Percentiles rank a stretch among this genome's conserved stretches.
Conservation (phyloP, 306 rosid genomes). For the Vicia villosa region DNA sequence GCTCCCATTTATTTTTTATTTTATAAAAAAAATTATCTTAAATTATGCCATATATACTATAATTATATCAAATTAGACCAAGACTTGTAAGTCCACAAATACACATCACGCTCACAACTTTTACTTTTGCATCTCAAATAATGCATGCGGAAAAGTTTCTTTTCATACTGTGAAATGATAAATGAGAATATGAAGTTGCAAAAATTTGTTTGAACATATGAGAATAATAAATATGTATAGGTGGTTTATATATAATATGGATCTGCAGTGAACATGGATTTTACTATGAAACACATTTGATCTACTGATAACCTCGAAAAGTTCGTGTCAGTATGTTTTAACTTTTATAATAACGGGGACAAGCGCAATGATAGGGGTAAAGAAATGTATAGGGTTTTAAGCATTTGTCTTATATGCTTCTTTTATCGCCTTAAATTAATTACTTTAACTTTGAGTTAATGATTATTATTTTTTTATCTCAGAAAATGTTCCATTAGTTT, state of each 20-base stretch:
- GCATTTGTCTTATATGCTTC: background rate
- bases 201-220: background rate
- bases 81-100: constrained; percentile 9
- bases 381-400: constrained; percentile 4
- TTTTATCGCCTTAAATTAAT: background rate
- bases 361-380: constrained; percentile 45
- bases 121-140: background rate
- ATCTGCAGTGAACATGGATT: too few relatives aligned
- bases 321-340: constrained; percentile 36
- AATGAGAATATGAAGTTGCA: background rate
- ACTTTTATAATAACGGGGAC: constrained; percentile 20
- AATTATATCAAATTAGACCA: constrained; percentile 25
- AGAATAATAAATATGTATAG: background rate
- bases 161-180: background rate
- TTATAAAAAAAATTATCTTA: background rate
- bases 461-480: too few relatives aligned
- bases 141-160: background rate
- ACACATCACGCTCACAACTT: background rate
- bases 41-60: background rate
- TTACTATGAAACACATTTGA: constrained; percentile 21
- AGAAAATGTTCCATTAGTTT: too few relatives aligned
- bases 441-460: too few relatives aligned
- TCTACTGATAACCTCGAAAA: constrained; percentile 31
- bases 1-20: constrained; percentile 21
- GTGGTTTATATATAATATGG: too few relatives aligned